Conservation (phyloP, 2,329 filamentous ascomycete genomes). For the Ascochyta viciae-villosae region DNA sequence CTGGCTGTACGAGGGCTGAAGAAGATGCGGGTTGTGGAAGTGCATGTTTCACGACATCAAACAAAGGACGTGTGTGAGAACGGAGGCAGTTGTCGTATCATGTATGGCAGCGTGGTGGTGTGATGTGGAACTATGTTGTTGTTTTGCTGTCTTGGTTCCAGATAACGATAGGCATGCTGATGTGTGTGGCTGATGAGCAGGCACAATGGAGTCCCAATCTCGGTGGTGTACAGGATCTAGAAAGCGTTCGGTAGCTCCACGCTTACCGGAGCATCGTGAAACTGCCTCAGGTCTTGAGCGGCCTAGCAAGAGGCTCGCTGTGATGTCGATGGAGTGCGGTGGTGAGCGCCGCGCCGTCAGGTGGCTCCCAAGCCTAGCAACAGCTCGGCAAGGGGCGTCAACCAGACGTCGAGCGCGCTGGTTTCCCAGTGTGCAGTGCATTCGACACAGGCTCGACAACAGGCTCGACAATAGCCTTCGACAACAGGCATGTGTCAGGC, state of each 20-base stretch:
- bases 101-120: background rate
- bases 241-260: slow-evolving; percentile 4
- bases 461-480: too few species aligned
- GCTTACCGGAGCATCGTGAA: slow-evolving; percentile 8
- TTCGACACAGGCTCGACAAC: background rate
- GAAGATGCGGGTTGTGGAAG: background rate
- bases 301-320: slow-evolving; percentile 2
- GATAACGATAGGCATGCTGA: slow-evolving; percentile 1
- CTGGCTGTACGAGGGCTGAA: background rate
- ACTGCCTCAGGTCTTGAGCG: slow-evolving; percentile 4
- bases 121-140: slow-evolving; percentile 1
- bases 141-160: background rate
- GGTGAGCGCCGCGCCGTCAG: background rate
- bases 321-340: background rate
- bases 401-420: too few species aligned
- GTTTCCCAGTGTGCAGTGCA: background rate
- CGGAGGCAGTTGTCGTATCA: background rate
- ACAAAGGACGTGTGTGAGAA: background rate
- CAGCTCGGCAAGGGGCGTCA: slow-evolving; percentile 1
- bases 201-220: slow-evolving; percentile 2
- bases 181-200: slow-evolving; percentile 9
- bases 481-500: slow-evolving; percentile 11
- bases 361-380: background rate
- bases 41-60: background rate
- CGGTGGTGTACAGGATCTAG: background rate